Conservation (phyloP, 768 basidiomycete species). For the Russula abietina region DNA sequence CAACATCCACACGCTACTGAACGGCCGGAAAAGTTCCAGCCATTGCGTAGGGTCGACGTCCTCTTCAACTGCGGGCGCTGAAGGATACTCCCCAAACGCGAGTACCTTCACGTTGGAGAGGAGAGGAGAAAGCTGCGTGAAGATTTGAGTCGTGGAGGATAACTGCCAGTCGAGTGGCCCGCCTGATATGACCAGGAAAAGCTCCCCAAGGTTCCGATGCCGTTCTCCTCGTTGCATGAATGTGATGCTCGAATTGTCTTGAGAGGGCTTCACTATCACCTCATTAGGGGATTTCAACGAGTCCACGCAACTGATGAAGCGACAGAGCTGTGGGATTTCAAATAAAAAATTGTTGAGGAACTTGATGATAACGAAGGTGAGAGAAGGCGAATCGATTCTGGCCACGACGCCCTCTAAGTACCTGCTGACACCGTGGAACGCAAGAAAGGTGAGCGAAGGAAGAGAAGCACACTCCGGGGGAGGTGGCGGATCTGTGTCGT, state of each 20-base stretch:
- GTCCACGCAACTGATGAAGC: not conserved
- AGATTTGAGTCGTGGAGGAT: not conserved
- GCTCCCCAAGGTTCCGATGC: not conserved
- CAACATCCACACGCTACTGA: not conserved
- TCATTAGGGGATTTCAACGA: not conserved
- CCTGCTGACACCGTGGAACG: too few species aligned
- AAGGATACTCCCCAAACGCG: not conserved
- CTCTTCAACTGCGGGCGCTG: not conserved
- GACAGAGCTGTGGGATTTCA: not conserved
- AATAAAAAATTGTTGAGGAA: not conserved
- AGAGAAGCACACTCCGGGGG: too few species aligned
- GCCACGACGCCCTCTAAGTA: too few species aligned
- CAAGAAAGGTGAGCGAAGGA: too few species aligned
- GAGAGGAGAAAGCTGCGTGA: not conserved
- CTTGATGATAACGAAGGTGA: not conserved
- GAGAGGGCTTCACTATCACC: not conserved
- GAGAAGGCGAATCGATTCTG: too few species aligned
- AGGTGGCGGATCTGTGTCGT: too few species aligned
- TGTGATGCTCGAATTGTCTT: not conserved
- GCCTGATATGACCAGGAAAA: not conserved
- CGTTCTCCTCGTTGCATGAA: not conserved
- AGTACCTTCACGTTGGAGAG: not conserved
- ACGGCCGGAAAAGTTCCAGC: constrained; percentile 2
- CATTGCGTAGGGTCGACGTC: not conserved
- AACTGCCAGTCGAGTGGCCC: constrained; percentile 4